Evolutionary conservation across 2,329 filamentous ascomycete species (phyloP), one percentile per base, ranked within the genome.

Genomic region (Nothopassalora personata): DNA sequence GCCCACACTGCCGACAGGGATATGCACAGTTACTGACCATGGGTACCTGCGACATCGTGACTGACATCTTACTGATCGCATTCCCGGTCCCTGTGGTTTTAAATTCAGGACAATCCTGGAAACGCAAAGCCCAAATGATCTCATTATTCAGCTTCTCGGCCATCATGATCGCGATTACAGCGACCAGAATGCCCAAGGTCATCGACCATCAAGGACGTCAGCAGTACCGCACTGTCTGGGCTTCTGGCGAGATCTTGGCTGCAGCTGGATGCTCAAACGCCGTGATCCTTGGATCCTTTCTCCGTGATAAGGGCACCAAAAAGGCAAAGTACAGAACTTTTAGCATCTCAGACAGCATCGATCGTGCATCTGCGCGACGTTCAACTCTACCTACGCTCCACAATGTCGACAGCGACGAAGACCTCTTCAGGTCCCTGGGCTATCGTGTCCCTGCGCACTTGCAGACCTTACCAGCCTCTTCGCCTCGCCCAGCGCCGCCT

Each of bases 51-150:
- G 94, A 97, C 71, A 86, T 96, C 60, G 76, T 96, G 33, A 97
- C 93, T 15, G 94, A 99, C 71, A 76, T 97, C 2, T 79, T 97
- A 0, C 84, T 99, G 9, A 86, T 97, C 64, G 81, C 88, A 55
- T 96, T 96, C 65, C 94, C 94, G 0, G 88, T 97, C 28, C 89
- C 92, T 0, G 90, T 97, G 67, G 91, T 97, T 60, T 73, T 96
- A 34, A 81, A 83, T 54, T 94, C 90, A 50, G 81, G 85, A 11
- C 93, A 97, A 85, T 79, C 81, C 0, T 67, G 87, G 19, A 90
- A 87, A 72, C 86, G 89, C 45, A 97, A 96, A 74, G 64, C 91
- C 10, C 89, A 90, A 61, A 85, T 97, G 11, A 83, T 88, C 7
- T 71, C 88, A 1, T 81, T 97, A 13, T 97, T 97, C 76, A 90